Base-by-base conservation (phyloP, 116 monocot genomes). In the Posidonia oceanica region DNA sequence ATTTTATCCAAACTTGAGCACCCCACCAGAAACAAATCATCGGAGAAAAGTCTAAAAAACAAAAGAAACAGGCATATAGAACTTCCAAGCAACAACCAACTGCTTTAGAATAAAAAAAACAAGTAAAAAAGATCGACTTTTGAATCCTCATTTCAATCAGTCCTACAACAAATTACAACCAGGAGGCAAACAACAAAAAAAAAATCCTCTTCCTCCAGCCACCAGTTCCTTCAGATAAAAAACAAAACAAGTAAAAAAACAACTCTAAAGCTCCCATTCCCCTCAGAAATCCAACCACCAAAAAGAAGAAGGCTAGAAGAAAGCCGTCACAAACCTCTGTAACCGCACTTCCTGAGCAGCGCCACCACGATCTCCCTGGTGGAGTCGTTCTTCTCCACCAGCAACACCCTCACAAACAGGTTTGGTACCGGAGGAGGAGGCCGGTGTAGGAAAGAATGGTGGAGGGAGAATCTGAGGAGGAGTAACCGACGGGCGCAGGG, bases 341-440 rank as follows among this genome's bases (percentile, higher is more conserved):
- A 94, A 29, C 87, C 76, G 66, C 94, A 94, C 62, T 90, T 90
- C 37, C 84, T 69, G 20, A 94, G 86, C 40, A 90, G 78, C 17
- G 90, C 90, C 14, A 83, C 21, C 69, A 94, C 83, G 79, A 94
- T 82, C 64, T 94, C 83, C 14, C 94, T 75, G 0, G 94, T 94
- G 15, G 90, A 90, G 68, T 90, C 83, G 76, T 94, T 90, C 36
- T 82, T 64, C 71, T 94, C 94, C 0, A 90, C 87, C 10, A 94
- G 77, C 58, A 94, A 71, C 54, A 94, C 94, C 64, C 85, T 80
- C 69, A 94, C 71, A 13, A 80, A 79, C 67, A 75, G n/a, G n/a
- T n/a, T n/a, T n/a, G n/a, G n/a, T n/a, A n/a, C n/a, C n/a, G n/a
- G n/a, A n/a, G n/a, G n/a, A n/a, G n/a, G n/a, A n/a, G n/a, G n/a